These are phyloP conservation scores for Cocos nucifera DNA, from an alignment of 176 grass and related monocot species.

Conservation along the genomic window DNA sequence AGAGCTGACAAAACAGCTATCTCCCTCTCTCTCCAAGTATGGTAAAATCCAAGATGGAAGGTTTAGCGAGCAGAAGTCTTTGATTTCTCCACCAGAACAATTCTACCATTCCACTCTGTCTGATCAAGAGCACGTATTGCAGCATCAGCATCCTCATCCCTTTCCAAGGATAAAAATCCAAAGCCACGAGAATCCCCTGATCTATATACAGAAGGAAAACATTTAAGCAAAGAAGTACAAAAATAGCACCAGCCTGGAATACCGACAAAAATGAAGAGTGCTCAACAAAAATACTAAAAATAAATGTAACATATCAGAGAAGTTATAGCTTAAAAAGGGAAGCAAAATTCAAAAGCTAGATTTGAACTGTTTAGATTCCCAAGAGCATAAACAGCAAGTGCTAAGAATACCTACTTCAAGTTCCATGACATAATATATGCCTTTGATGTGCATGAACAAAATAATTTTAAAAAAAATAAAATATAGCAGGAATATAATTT, in stretches of 20 bases:
- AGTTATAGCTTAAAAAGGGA: too few relatives aligned
- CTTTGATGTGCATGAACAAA: too few relatives aligned
- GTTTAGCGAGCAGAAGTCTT: constrained; percentile 52
- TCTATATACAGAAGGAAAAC: constrained; percentile 32
- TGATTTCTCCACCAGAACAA: constrained; percentile 91
- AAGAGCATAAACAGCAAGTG: too few relatives aligned
- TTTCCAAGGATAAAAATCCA: constrained; percentile 76
- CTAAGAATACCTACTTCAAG: too few relatives aligned
- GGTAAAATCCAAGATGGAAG: constrained; percentile 4
- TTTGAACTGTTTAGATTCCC: too few relatives aligned
- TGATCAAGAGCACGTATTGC: constrained; percentile 76
- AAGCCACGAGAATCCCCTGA: constrained; percentile 77
- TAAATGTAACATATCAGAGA: too few relatives aligned
- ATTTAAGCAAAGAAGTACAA: neutral
- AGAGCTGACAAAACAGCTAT: constrained; percentile 32
- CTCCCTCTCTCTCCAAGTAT: constrained; percentile 2
- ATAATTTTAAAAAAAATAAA: too few relatives aligned
- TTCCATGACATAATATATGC: too few relatives aligned
- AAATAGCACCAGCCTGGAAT: too few relatives aligned
- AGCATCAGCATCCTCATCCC: constrained; percentile 80
- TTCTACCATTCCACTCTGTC: constrained; percentile 74
- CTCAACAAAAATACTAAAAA: neutral
- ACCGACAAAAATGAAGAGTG: neutral
- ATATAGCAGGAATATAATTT: too few relatives aligned
- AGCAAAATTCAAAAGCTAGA: too few relatives aligned